Evolutionary conservation across 2,329 filamentous ascomycete species (phyloP).

Genomic region (Aspergillus sergii): DNA sequence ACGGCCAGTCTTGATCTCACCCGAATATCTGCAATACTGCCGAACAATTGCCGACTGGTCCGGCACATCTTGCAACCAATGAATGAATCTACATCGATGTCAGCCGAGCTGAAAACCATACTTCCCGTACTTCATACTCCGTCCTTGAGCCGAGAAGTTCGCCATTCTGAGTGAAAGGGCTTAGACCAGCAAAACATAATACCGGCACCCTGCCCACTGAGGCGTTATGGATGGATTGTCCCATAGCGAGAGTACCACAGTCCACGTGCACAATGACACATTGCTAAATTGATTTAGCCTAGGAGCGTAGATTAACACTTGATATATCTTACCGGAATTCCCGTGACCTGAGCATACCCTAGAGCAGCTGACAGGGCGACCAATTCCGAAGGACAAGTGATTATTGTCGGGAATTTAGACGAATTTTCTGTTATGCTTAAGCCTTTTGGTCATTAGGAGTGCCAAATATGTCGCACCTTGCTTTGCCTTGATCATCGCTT

Average conservation of each 20-base stretch:
- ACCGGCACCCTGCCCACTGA: constrained; percentile 14
- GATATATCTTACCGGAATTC: background rate
- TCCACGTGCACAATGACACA: constrained; percentile 16
- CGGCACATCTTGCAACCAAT: constrained; percentile 80
- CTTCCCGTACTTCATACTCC: background rate
- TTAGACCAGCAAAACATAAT: constrained; percentile 11
- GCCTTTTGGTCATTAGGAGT: background rate
- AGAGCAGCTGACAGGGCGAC: constrained; percentile 15
- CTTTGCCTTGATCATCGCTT: constrained; percentile 10
- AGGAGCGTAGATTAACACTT: background rate
- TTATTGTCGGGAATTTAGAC: constrained; percentile 9
- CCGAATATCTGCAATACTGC: constrained; percentile 81
- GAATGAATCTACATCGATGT: constrained; percentile 43
- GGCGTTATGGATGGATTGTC: constrained; percentile 15
- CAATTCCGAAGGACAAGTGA: constrained; percentile 11
- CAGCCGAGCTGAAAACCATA: background rate
- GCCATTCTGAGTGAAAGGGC: constrained; percentile 9
- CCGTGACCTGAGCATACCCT: constrained; percentile 12
- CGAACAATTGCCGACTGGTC: constrained; percentile 75
- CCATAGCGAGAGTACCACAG: constrained; percentile 14
- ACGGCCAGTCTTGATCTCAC: constrained; percentile 76
- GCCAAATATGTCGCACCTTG: background rate
- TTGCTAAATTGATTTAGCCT: background rate
- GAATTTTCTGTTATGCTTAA: constrained; percentile 5
- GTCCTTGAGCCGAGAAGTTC: constrained; percentile 12